phyloP scores from a whole-genome alignment of 2,329 filamentous ascomycete genomes.

The Pseudogymnoascus sp. region DNA sequence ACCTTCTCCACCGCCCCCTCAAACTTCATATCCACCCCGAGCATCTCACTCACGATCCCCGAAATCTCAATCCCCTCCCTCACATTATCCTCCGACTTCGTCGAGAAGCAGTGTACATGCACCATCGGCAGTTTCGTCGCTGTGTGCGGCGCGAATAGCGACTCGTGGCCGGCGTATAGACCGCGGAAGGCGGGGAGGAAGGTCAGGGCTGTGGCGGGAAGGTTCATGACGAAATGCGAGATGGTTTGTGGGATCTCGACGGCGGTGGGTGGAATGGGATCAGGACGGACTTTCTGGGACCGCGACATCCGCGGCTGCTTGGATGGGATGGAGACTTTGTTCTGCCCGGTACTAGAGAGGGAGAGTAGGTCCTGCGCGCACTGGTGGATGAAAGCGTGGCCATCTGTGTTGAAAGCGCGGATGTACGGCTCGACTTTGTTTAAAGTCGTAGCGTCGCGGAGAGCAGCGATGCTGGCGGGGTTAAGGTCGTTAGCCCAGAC shows the following conservation, averaged over 20 bases:
- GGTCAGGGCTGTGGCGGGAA: slow-evolving; percentile 79
- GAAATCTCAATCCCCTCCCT: slow-evolving; percentile 37
- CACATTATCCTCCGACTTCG: slow-evolving; percentile 68
- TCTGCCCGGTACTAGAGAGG: slow-evolving; percentile 42
- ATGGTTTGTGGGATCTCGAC: slow-evolving; percentile 64
- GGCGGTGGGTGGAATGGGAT: slow-evolving; percentile 31
- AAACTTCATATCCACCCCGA: slow-evolving; percentile 35
- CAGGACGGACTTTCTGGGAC: slow-evolving; percentile 20
- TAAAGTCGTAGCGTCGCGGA: slow-evolving; percentile 59
- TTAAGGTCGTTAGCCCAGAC: slow-evolving; percentile 98
- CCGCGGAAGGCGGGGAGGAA: slow-evolving; percentile 74
- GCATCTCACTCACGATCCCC: slow-evolving; percentile 34
- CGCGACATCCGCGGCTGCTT: slow-evolving; percentile 29
- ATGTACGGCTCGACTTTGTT: slow-evolving; percentile 78
- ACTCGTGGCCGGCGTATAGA: slow-evolving; percentile 65
- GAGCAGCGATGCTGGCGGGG: slow-evolving; percentile 71
- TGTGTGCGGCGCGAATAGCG: slow-evolving; percentile 55
- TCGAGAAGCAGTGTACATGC: slow-evolving; percentile 91
- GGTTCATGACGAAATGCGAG: slow-evolving; percentile 96
- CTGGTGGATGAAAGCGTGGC: slow-evolving; percentile 67
- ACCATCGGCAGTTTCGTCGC: slow-evolving; percentile 64
- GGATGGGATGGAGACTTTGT: slow-evolving; percentile 44
- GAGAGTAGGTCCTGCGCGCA: slow-evolving; percentile 55
- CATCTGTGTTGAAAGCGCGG: slow-evolving; percentile 73
- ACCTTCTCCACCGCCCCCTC: slow-evolving; percentile 31